Percentiles rank a stretch among this genome's conserved stretches.
These are phyloP conservation scores for Tarenaya hassleriana DNA, from an alignment of 345 rosid species.

Conservation along the genomic window DNA sequence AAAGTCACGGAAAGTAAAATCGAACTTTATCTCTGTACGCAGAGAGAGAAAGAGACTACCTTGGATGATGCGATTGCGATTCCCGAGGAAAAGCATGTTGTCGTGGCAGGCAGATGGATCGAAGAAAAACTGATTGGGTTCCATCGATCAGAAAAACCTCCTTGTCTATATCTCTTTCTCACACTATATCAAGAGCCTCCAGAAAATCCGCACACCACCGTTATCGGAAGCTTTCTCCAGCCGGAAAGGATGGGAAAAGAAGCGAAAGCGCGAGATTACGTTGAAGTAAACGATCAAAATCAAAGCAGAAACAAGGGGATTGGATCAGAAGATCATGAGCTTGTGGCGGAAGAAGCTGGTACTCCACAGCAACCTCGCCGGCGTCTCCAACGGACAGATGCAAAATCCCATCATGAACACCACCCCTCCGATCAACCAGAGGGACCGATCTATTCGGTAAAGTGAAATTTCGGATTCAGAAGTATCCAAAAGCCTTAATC, in stretches of 20 bases:
- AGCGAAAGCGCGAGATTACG: neutral
- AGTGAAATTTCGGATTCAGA: neutral
- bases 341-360: constrained; percentile 98
- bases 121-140: constrained; percentile 59
- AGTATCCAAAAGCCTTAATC: neutral
- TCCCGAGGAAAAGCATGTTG: constrained; percentile 63
- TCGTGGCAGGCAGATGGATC: constrained; percentile 49
- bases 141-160: constrained; percentile 34
- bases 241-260: neutral
- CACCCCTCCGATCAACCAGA: constrained; percentile 18
- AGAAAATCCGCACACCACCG: neutral
- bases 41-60: constrained; percentile 29
- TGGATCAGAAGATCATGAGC: constrained; percentile 68
- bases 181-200: constrained; percentile 11
- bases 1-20: neutral
- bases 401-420: constrained; percentile 73
- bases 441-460: neutral
- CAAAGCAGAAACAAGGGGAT: neutral
- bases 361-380: constrained; percentile 90
- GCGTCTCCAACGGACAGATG: constrained; percentile 67
- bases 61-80: constrained; percentile 41
- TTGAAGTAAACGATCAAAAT: neutral
- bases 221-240: too few species aligned
- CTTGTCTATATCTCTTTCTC: neutral
- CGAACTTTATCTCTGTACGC: neutral